A percentile compares a stretch with the other conserved stretches of the same genome.
phyloP scores from a whole-genome alignment of 2,329 filamentous ascomycete genomes.

The Diaporthe capsici region DNA sequence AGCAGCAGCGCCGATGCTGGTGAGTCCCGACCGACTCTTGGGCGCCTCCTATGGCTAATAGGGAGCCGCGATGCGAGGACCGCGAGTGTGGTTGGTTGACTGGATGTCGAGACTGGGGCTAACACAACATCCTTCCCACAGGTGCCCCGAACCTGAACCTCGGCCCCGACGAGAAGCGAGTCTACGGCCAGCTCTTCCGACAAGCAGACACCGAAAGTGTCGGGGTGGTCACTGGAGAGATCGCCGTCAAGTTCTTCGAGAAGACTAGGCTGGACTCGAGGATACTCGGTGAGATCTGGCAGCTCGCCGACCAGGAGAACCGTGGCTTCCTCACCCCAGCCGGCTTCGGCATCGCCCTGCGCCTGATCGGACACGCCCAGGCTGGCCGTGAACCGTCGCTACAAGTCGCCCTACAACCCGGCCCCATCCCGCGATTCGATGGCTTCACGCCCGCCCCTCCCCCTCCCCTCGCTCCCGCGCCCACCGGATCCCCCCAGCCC shows the following conservation, averaged over 20 bases:
- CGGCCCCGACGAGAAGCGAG: slow-evolving; percentile 90
- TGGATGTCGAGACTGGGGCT: not conserved
- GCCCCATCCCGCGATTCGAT: slow-evolving; percentile 93
- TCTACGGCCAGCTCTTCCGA: slow-evolving; percentile 93
- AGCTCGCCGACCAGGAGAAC: slow-evolving; percentile 98
- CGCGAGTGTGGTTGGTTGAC: not conserved
- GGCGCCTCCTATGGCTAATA: not conserved
- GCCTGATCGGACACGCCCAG: slow-evolving; percentile 96
- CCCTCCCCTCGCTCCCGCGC: slow-evolving; percentile 61
- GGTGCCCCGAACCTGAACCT: slow-evolving; percentile 83
- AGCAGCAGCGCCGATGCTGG: slow-evolving; percentile 40
- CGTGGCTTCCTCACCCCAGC: slow-evolving; percentile 91
- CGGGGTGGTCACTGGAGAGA: slow-evolving; percentile 94
- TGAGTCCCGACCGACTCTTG: slow-evolving; percentile 17
- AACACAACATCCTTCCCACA: slow-evolving; percentile 47
- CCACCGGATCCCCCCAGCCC: slow-evolving; percentile 53
- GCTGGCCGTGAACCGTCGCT: slow-evolving; percentile 84
- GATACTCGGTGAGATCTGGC: slow-evolving; percentile 96
- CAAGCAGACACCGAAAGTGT: slow-evolving; percentile 93
- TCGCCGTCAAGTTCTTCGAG: slow-evolving; percentile 98
- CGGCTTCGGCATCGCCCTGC: slow-evolving; percentile 92
- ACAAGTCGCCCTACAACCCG: slow-evolving; percentile 87
- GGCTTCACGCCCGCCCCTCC: slow-evolving; percentile 71
- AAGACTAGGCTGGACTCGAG: slow-evolving; percentile 91
- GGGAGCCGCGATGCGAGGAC: not conserved